Evolutionary conservation across 345 rosid species (phyloP).

Genomic region (Populus ilicifolia): DNA sequence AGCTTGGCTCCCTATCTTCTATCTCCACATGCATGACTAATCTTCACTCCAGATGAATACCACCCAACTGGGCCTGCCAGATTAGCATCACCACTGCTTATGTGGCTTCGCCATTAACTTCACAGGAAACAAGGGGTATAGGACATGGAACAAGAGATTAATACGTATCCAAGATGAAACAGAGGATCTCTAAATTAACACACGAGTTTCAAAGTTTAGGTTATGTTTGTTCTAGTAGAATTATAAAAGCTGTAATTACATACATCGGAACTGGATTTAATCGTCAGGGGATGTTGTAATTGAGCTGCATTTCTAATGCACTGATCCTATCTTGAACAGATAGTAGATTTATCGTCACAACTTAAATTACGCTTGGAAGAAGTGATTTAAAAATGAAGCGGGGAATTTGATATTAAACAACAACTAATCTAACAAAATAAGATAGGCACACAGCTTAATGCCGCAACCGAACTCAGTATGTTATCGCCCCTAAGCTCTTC

Average conservation of each 20-base stretch:
- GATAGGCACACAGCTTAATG: not conserved
- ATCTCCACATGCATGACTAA: not conserved
- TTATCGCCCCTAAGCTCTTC: conserved; percentile 58
- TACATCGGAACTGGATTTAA: too few species aligned
- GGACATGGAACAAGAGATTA: not conserved
- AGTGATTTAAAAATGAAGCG: not conserved
- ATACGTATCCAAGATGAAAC: too few species aligned
- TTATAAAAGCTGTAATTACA: too few species aligned
- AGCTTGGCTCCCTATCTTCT: not conserved
- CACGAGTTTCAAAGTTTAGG: too few species aligned
- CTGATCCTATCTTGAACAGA: too few species aligned
- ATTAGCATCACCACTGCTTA: not conserved
- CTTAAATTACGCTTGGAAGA: not conserved
- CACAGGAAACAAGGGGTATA: not conserved
- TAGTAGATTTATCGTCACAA: too few species aligned
- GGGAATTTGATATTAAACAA: not conserved
- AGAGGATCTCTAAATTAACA: too few species aligned
- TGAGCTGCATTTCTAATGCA: too few species aligned
- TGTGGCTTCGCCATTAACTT: not conserved
- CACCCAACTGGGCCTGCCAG: not conserved
- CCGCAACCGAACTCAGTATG: conserved; percentile 36
- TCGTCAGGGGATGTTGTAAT: too few species aligned
- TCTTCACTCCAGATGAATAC: not conserved
- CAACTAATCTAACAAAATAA: not conserved
- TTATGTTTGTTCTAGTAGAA: too few species aligned